Evolutionary conservation across 2,329 filamentous ascomycete species (phyloP).

Genomic region (Podosphaera aphanis): DNA sequence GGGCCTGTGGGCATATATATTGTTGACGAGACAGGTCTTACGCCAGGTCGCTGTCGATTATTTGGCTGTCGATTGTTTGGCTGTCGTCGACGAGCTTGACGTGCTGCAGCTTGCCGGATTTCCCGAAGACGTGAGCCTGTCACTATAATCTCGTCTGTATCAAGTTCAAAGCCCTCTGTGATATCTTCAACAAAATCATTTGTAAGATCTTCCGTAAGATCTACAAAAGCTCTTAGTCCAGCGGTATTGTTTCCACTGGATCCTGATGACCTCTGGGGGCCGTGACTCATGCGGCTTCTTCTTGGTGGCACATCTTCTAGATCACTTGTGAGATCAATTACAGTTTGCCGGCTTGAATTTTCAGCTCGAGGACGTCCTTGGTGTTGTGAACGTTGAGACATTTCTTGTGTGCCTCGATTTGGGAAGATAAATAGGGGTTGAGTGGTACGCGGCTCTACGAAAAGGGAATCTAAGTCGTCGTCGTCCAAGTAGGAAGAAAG

Average conservation of each 20-base stretch:
- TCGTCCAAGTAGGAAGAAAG: conserved; percentile 3
- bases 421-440: conserved; percentile 9
- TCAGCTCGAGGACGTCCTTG: conserved; percentile 7
- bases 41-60: neutral
- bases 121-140: conserved; percentile 9
- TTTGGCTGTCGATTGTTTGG: conserved; percentile 3
- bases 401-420: conserved; percentile 5
- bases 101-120: neutral
- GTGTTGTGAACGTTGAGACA: conserved; percentile 8
- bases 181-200: neutral
- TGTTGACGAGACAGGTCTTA: conserved; percentile 1
- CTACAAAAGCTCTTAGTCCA: conserved; percentile 21
- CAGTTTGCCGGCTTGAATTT: conserved; percentile 11
- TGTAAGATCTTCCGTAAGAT: conserved; percentile 21
- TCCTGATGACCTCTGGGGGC: conserved; percentile 9
- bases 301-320: conserved; percentile 7
- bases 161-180: conserved; percentile 14
- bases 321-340: conserved; percentile 16
- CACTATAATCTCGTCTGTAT: conserved; percentile 17
- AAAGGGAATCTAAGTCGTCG: neutral
- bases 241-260: conserved; percentile 13
- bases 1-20: conserved; percentile 1
- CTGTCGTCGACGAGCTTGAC: conserved; percentile 5
- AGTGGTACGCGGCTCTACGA: conserved; percentile 9
- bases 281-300: conserved; percentile 1